Conservation (phyloP, 2,329 filamentous ascomycete genomes). For the Ophiocordyceps robertsii region DNA sequence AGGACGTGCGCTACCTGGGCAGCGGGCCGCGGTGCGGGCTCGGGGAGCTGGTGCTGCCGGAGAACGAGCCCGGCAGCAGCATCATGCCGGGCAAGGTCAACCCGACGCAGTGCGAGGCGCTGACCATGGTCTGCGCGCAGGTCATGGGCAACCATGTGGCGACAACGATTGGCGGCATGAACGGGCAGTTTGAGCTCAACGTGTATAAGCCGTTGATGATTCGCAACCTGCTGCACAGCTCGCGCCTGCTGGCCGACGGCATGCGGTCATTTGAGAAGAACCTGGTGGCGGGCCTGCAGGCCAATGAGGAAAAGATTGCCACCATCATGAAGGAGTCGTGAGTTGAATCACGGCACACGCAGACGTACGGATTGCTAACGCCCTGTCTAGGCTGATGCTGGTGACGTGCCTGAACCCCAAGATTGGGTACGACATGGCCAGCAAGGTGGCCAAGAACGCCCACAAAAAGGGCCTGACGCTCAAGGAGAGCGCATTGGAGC, state of each 20-base stretch:
- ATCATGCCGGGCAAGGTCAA: slow-evolving; percentile 99
- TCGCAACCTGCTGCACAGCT: slow-evolving; percentile 86
- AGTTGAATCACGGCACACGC: slow-evolving; percentile 16
- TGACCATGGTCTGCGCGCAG: slow-evolving; percentile 96
- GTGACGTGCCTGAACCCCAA: slow-evolving; percentile 96
- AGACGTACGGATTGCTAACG: background rate
- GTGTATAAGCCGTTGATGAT: slow-evolving; percentile 98
- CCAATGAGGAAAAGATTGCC: slow-evolving; percentile 85
- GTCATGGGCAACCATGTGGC: slow-evolving; percentile 97
- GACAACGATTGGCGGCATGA: slow-evolving; percentile 86
- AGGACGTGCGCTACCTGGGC: slow-evolving; percentile 94
- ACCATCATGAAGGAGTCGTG: slow-evolving; percentile 90
- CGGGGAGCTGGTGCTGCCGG: slow-evolving; percentile 81
- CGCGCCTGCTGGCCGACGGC: slow-evolving; percentile 74
- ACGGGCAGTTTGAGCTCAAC: slow-evolving; percentile 97
- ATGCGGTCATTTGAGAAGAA: slow-evolving; percentile 96
- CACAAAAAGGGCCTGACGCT: slow-evolving; percentile 96
- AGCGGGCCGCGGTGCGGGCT: slow-evolving; percentile 92
- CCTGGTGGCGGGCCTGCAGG: slow-evolving; percentile 73
- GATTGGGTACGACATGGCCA: slow-evolving; percentile 95
- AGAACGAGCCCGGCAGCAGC: slow-evolving; percentile 94
- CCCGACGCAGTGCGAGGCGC: slow-evolving; percentile 91
- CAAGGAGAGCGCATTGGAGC: slow-evolving; percentile 86
- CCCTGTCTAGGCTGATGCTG: slow-evolving; percentile 67
- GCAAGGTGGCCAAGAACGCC: slow-evolving; percentile 94